Base-by-base conservation (phyloP, 495 filamentous ascomycete genomes). In the Tuber magnatum region DNA sequence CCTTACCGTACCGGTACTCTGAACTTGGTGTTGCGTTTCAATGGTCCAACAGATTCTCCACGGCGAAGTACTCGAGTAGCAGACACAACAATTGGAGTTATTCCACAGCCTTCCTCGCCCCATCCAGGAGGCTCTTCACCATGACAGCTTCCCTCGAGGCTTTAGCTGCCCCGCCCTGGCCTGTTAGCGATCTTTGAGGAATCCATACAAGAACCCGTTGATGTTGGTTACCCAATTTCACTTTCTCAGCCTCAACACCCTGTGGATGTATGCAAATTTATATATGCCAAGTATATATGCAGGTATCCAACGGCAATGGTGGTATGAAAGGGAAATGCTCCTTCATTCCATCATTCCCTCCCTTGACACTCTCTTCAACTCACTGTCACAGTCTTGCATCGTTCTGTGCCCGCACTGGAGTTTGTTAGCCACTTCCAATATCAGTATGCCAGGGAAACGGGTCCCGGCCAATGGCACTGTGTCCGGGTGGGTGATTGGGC, bases 391-490 rank as follows among this genome's bases (percentile, higher is more conserved):
- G 32, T 61, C 28, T 20, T 65, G 56, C 28, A 35, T 8, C 56
- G 32, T 65, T 2, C 28, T 28, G n/a, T 65, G 28, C 56, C 56
- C 32, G 16, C n/a, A 12, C 41, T 51, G 48, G 61, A 70, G 41
- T 68, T 70, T 78, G 69, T 65, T 44, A 70, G 56, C 69, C 72
- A 69, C 69, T 79, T 74, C 69, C 28, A 39, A 78, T 61, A 61
- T 18, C 56, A 35, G 56, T 65, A 68, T 71, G 39, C 68, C 44
- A 72, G 56, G 74, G 70, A 72, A n/a, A 68, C 74, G 71, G 35
- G 35, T 28, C 68, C 70, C 71, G 71, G n/a, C 69, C 70, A 73
- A 79, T 79, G 14, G 73, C 46, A 65, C 28, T 65, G 56, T 61
- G 14, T 51, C 28, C 18, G n/a, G 12, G 28, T 7, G 28, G 18